Evolutionary conservation across 176 grass and related monocot species (phyloP), one percentile per base, ranked within the genome.

Genomic region (Melocanna baccifera): DNA sequence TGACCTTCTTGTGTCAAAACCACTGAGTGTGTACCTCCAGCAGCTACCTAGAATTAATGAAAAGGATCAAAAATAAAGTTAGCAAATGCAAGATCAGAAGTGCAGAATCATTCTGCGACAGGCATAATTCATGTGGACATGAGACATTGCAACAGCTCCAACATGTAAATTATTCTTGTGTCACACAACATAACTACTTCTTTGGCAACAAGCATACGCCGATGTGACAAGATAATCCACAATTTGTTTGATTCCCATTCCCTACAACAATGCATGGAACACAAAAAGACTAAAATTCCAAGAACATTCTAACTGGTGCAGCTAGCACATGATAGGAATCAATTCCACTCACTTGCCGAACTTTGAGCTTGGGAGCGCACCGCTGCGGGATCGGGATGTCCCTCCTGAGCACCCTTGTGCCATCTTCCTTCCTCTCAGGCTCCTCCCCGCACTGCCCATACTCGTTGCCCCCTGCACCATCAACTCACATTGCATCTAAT

Each of bases 391-490:
- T 89, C 12, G 80, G 68, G 69, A 98, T 98, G 88, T 98, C 96
- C 85, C 96, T 94, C 86, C 93, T 89, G 45, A 95, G 87, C 37
- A 73, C 93, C 84, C 69, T 93, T 2, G 75, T 91, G 26, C 96
- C 96, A 58, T 98, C 96, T 64, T 95, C 93, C 87, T 95, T 98
- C 89, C 89, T 98, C 86, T 98, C 89, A 14, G 96, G 86, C 66
- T 98, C 93, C 93, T 98, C 93, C 8, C 96, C 96, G 11, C 96
- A 96, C 81, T 98, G 96, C 46, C 96, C 96, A 50, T 98, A 98
- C 71, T 98, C 96, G 71, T 98, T 98, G 2, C 96, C 96, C 51
- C 96, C 96, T 98, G 71, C 34, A 75, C 50, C 41, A 80, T 41
- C 51, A 26, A 32, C 41, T 45, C 81, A 40, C 78, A 86, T 80